Evolutionary conservation across 192 early-diverging fungal genomes (phyloP).

Genomic region (Coemansia sp.): DNA sequence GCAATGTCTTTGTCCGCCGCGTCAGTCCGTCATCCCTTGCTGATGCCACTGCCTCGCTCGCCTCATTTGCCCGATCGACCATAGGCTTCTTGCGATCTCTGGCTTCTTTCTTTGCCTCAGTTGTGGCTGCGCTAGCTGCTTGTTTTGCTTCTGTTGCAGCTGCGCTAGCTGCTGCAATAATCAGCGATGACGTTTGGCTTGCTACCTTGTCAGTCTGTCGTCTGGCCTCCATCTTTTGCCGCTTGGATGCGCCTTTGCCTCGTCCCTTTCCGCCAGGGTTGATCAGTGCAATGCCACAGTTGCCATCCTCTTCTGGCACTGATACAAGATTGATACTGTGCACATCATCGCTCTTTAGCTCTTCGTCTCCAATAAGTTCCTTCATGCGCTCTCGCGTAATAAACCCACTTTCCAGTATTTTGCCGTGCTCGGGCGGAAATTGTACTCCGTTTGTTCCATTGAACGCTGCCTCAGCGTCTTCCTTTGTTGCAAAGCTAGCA

Average conservation of each 20-base stretch:
- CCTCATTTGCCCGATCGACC: neutral
- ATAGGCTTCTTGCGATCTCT: neutral
- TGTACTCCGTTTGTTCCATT: slow-evolving; percentile 26
- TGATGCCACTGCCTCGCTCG: neutral
- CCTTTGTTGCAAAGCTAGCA: slow-evolving; percentile 28
- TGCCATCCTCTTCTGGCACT: slow-evolving; percentile 23
- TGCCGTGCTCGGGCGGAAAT: slow-evolving; percentile 43
- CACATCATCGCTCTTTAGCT: slow-evolving; percentile 25
- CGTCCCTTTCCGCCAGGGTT: slow-evolving; percentile 7
- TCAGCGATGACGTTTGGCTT: slow-evolving; percentile 17
- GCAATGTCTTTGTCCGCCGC: slow-evolving; percentile 23
- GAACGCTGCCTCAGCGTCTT: slow-evolving; percentile 23
- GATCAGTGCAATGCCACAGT: slow-evolving; percentile 36
- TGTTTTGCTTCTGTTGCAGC: slow-evolving; percentile 27
- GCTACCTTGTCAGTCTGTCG: slow-evolving; percentile 2
- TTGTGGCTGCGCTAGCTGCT: slow-evolving; percentile 35
- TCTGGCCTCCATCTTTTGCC: slow-evolving; percentile 20
- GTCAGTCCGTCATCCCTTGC: slow-evolving; percentile 5
- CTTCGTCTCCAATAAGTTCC: slow-evolving; percentile 35
- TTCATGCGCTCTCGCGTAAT: slow-evolving; percentile 37
- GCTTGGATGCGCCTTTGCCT: slow-evolving; percentile 16
- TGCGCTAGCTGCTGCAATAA: slow-evolving; percentile 37
- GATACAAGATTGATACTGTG: slow-evolving; percentile 28
- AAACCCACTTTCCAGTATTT: slow-evolving; percentile 39
- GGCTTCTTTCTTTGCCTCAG: slow-evolving; percentile 16